A percentile compares a stretch with the other conserved stretches of the same genome.
Conservation (phyloP, 495 filamentous ascomycete species). For the Lasiosphaeria ovina region DNA sequence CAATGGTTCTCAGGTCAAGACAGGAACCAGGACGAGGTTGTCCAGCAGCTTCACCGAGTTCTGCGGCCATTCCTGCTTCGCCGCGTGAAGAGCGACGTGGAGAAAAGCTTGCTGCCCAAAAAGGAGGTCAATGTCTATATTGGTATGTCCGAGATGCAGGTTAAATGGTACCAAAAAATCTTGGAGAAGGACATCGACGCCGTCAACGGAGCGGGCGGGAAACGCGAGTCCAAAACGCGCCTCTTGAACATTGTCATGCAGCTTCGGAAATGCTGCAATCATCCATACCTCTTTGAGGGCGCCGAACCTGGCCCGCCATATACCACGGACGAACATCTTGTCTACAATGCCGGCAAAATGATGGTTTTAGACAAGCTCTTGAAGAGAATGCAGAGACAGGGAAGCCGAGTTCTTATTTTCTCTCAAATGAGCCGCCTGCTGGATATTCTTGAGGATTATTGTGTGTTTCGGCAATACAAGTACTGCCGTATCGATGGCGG, state of each 20-base stretch:
- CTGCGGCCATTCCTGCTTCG: slow-evolving; percentile 91
- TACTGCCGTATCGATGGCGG: slow-evolving; percentile 98
- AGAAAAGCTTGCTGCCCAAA: slow-evolving; percentile 96
- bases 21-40: slow-evolving; percentile 89
- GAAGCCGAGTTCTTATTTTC: slow-evolving; percentile 94
- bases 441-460: slow-evolving; percentile 98
- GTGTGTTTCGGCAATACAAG: slow-evolving; percentile 87
- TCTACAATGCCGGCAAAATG: slow-evolving; percentile 97
- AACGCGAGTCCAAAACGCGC: slow-evolving; percentile 96
- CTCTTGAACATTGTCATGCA: slow-evolving; percentile 99
- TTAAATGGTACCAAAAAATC: slow-evolving; percentile 99
- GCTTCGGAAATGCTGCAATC: slow-evolving; percentile 97
- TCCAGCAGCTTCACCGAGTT: slow-evolving; percentile 93
- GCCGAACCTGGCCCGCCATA: slow-evolving; percentile 97
- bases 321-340: slow-evolving; percentile 94
- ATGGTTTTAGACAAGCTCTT: slow-evolving; percentile 92
- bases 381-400: slow-evolving; percentile 75
- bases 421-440: slow-evolving; percentile 98
- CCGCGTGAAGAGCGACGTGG: slow-evolving; percentile 96
- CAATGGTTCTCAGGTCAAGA: slow-evolving; percentile 93
- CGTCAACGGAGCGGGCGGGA: slow-evolving; percentile 94
- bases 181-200: slow-evolving; percentile 99
- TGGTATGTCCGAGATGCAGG: slow-evolving; percentile 98
- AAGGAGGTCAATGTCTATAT: slow-evolving; percentile 97
- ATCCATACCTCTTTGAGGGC: slow-evolving; percentile 97